Base-by-base conservation (phyloP, 768 basidiomycete species). In the Amanita thiersii region DNA sequence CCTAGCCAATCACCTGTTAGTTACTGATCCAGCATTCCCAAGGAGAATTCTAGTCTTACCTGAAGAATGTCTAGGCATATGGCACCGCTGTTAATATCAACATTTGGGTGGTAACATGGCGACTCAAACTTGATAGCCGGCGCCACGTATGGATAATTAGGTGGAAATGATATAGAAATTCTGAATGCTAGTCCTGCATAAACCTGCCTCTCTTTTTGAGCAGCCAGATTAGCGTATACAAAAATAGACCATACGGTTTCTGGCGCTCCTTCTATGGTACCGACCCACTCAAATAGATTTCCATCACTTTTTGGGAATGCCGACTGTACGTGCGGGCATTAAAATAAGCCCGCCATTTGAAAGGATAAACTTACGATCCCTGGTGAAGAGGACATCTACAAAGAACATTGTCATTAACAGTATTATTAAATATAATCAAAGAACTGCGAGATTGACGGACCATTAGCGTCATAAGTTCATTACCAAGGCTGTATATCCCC, bases 41-140 rank as follows among this genome's bases (percentile, higher is more conserved):
- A 26, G 28, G 23, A 37, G 21, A 34, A 31, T 11, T 25, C 15
- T 11, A 17, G 8, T 21, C 64, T 11, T 44, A 78, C 86, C 72
- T 92, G 86, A 34, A 93, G 64, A 52, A 94, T 92, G 56, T 93
- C 89, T 31, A 91, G 67, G 59, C 86, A 91, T 49, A 90, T 89
- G 15, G 81, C 73, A 26, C 86, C 86, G 29, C 76, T 71, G 10
- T 61, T 66, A 36, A 91, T 73, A 57, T 91, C 88, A 25, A 93
- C 86, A 52, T 93, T 93, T 5, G 91, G 90, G 54, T 94, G 90
- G 64, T 75, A 93, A 64, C 89, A 91, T 4, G 87, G 86, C 3
- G 88, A 80, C 39, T 88, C 86, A 51, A 91, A 94, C 56, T 82
- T 85, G 61, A 94, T 87, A 6, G 73, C 67, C 0, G 91, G 91